These are phyloP conservation scores for Alternaria triticimaculans DNA, from an alignment of 2,329 filamentous ascomycete genomes.

Conservation along the genomic window DNA sequence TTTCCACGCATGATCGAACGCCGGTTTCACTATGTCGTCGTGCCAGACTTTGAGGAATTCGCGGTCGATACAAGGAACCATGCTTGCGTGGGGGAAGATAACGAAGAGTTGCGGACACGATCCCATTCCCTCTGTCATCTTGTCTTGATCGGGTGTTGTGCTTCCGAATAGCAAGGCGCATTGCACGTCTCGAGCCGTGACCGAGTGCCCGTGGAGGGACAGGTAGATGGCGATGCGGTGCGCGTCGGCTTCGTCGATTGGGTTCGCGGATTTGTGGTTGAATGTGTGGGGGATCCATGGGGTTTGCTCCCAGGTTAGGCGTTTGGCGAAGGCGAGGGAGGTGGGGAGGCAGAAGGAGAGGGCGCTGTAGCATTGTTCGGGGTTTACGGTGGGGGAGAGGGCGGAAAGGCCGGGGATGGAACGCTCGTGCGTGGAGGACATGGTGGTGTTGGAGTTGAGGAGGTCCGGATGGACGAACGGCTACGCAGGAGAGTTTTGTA, in stretches of 20 bases:
- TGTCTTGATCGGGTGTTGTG: not conserved
- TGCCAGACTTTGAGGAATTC: conserved; percentile 28
- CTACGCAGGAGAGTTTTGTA: not conserved
- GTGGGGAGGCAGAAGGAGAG: conserved; percentile 25
- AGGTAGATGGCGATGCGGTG: conserved; percentile 11
- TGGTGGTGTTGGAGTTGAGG: not conserved
- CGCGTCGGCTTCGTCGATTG: conserved; percentile 10
- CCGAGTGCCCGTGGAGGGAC: not conserved
- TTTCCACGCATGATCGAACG: conserved; percentile 27
- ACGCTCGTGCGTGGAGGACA: conserved; percentile 1
- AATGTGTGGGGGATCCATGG: conserved; percentile 14
- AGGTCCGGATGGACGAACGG: not conserved
- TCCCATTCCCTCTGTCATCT: not conserved
- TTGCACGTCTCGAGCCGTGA: not conserved
- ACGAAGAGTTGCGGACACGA: conserved; percentile 19
- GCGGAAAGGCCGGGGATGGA: not conserved
- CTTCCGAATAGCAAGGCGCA: conserved; percentile 19
- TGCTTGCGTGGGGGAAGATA: conserved; percentile 23
- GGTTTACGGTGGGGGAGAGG: not conserved
- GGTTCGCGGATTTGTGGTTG: not conserved
- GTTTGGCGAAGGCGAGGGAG: conserved; percentile 28
- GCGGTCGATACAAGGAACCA: not conserved
- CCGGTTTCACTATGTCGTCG: conserved; percentile 26
- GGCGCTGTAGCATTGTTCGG: conserved; percentile 2
- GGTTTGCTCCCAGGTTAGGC: conserved; percentile 30